These are phyloP conservation scores for Paecilomyces niveus DNA, from an alignment of 2,329 filamentous ascomycete genomes.

Conservation along the genomic window DNA sequence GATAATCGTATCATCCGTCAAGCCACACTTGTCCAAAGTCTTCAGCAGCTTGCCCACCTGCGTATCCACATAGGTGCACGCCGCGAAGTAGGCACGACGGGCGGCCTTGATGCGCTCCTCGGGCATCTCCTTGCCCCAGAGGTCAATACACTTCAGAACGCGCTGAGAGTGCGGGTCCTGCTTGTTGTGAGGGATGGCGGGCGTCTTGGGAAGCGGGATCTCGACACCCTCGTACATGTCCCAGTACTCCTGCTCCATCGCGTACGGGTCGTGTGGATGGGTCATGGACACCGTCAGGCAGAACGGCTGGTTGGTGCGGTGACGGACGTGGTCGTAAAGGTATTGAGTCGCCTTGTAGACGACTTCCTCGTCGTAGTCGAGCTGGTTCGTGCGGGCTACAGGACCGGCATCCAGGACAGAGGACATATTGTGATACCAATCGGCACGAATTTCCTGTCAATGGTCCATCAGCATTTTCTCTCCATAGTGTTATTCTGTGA, in stretches of 20 bases:
- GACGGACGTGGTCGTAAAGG: slow-evolving; percentile 82
- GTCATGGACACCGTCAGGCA: slow-evolving; percentile 87
- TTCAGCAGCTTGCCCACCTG: slow-evolving; percentile 77
- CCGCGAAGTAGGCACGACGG: slow-evolving; percentile 82
- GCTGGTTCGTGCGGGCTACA: slow-evolving; percentile 85
- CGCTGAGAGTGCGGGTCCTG: slow-evolving; percentile 84
- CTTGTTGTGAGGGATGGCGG: slow-evolving; percentile 66
- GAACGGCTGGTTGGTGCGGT: slow-evolving; percentile 71
- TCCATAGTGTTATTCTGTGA: not conserved
- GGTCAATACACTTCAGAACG: slow-evolving; percentile 75
- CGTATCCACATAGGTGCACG: slow-evolving; percentile 89
- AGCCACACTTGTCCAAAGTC: slow-evolving; percentile 68
- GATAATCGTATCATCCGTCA: slow-evolving; percentile 81
- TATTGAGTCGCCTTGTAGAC: slow-evolving; percentile 89
- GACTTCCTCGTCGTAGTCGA: slow-evolving; percentile 94
- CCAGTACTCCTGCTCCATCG: slow-evolving; percentile 91
- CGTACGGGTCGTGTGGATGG: slow-evolving; percentile 91
- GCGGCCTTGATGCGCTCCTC: slow-evolving; percentile 82
- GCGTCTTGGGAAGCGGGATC: slow-evolving; percentile 71
- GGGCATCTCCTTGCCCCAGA: slow-evolving; percentile 75
- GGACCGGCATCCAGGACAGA: slow-evolving; percentile 85
- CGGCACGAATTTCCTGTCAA: slow-evolving; percentile 52
- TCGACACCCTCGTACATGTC: slow-evolving; percentile 84
- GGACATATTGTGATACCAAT: slow-evolving; percentile 96
- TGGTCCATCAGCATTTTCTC: not conserved